Evolutionary conservation across 1,139 yeast species (phyloP), one percentile per base, ranked within the genome.

Genomic region (Magnusiomyces tetraspermus): DNA sequence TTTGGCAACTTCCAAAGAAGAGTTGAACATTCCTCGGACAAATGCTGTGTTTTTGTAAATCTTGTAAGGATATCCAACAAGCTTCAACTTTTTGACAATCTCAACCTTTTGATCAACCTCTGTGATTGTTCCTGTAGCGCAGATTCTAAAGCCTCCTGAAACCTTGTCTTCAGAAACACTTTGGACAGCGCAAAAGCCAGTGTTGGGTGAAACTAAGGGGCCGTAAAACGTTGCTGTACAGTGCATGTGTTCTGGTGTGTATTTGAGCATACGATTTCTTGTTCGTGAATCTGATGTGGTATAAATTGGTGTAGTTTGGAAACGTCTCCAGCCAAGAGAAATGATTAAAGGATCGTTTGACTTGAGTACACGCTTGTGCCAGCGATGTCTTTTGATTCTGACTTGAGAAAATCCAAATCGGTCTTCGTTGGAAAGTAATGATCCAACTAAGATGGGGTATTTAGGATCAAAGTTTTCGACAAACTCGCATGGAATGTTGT

Each of bases 261-360:
- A 94, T 67, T 94, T 94, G 71, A 94, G 77, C 97, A 94, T 87
- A 74, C 98, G 84, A 64, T 89, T 92, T 75, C 99, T 81, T 4
- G 98, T 90, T 71, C 99, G 77, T 3, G 97, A 92, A 70, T 94
- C 99, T 4, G 96, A 83, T 0, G 98, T 94, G 4, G 98, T 89
- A 68, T 90, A 94, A 40, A 94, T 78, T 13, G 99, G 99, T 53
- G 92, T 73, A 0, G 98, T 89, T 71, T 94, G 99, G 74, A 94
- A 94, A 69, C 99, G 78, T 73, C 99, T 81, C 99, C 98, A 94
- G 37, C 99, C 99, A 49, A 94, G 73, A 0, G 97, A 90, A 51
- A 94, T 69, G 58, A 94, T 88, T 60, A 94, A 76, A 1, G 99
- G 98, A 72, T 94, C 99, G 66, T 88, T 95, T 10, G 97, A 82